Evolutionary conservation across 768 basidiomycete genomes (phyloP).

Genomic region (Nevesoporus exiguus): DNA sequence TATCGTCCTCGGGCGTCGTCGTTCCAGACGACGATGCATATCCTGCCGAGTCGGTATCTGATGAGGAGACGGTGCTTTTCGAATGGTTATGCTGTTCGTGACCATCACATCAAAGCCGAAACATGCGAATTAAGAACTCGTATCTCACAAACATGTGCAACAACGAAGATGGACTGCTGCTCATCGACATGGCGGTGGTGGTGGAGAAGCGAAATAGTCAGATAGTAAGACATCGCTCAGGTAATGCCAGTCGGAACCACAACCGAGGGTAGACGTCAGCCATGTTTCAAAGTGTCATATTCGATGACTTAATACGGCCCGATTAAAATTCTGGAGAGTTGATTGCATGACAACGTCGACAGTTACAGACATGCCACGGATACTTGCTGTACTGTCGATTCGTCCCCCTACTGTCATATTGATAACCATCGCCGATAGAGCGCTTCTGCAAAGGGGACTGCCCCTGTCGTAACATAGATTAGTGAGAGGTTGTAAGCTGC

Average conservation of each 20-base stretch:
- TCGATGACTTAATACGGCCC: neutral
- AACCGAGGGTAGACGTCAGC: conserved; percentile 5
- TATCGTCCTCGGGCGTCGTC: conserved; percentile 32
- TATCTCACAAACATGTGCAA: conserved; percentile 1
- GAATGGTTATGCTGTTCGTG: conserved; percentile 6
- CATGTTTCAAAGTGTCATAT: neutral
- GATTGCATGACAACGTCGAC: neutral
- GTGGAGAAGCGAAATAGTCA: neutral
- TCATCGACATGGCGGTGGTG: neutral
- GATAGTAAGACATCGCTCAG: neutral
- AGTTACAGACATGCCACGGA: neutral
- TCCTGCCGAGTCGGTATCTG: conserved; percentile 17
- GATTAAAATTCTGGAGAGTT: neutral
- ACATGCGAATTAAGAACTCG: neutral
- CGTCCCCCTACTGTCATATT: conserved; percentile 37
- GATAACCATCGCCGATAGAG: conserved; percentile 83
- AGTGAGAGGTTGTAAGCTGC: conserved; percentile 61
- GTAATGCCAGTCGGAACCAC: neutral
- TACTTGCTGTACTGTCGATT: neutral
- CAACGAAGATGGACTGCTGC: neutral
- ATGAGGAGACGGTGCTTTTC: conserved; percentile 11
- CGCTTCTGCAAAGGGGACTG: conserved; percentile 61
- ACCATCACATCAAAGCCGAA: neutral
- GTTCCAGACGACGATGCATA: conserved; percentile 30
- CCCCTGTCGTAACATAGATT: conserved; percentile 78